These are phyloP conservation scores for Acanthamoeba sp. DNA, from an alignment of 208 protist genomes.

Conservation along the genomic window DNA sequence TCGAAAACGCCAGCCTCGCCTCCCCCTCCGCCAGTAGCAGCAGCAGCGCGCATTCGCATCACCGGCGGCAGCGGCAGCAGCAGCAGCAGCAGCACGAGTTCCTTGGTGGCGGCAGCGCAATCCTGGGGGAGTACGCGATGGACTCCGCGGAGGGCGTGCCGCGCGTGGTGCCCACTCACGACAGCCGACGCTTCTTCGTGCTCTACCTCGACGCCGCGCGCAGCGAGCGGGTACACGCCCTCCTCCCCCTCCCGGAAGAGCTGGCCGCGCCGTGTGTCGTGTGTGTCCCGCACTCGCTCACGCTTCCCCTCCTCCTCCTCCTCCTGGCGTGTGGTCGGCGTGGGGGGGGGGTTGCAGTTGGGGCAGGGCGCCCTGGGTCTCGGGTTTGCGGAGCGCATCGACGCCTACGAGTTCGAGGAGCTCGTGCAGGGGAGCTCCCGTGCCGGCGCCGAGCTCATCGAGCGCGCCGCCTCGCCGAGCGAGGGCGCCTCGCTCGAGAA, in stretches of 20 bases:
- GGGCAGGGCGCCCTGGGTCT: not conserved
- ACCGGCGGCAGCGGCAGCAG: too few species aligned
- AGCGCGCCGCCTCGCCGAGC: not conserved
- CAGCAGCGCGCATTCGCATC: too few species aligned
- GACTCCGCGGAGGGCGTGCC: not conserved
- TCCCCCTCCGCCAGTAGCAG: too few species aligned
- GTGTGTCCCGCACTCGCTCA: not conserved
- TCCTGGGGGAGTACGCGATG: too few species aligned
- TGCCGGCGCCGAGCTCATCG: too few species aligned
- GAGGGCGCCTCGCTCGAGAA: not conserved
- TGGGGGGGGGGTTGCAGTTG: not conserved
- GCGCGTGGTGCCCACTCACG: constrained; percentile 17
- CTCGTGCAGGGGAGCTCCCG: not conserved
- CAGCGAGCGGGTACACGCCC: not conserved
- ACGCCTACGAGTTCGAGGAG: constrained; percentile 69
- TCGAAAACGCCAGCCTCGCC: too few species aligned
- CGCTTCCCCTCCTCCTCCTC: not conserved
- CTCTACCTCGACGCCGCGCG: not conserved
- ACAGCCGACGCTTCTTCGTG: constrained; percentile 67
- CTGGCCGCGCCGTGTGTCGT: too few species aligned
- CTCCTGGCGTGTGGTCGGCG: not conserved
- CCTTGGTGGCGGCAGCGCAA: too few species aligned
- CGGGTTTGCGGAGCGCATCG: constrained; percentile 65
- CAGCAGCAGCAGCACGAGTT: too few species aligned
- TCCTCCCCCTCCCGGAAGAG: too few species aligned